Percentiles rank a stretch among this genome's conserved stretches.
Conservation (phyloP, 768 basidiomycete species). For the Hygrophorus pudorinus region DNA sequence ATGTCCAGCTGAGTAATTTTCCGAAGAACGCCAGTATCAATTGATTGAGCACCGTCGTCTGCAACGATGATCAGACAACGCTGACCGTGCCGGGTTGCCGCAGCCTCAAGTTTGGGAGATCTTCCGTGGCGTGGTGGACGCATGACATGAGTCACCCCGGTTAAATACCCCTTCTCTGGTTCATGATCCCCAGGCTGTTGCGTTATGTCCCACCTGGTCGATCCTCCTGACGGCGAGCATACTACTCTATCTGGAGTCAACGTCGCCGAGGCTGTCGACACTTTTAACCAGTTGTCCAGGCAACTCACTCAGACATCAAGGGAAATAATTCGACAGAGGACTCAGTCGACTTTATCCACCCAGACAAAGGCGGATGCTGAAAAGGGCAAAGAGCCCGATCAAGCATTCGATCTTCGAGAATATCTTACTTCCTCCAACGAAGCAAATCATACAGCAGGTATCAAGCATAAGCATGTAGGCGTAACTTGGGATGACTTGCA, state of each 20-base stretch:
- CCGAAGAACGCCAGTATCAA: too few species aligned
- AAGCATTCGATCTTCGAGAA: conserved; percentile 54
- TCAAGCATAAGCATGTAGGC: conserved; percentile 45
- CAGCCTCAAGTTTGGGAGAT: too few species aligned
- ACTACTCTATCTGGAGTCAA: conserved; percentile 23
- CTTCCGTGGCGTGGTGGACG: too few species aligned
- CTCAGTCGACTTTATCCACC: conserved; percentile 27
- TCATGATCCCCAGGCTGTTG: too few species aligned
- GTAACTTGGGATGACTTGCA: conserved; percentile 40
- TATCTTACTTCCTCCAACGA: conserved; percentile 62
- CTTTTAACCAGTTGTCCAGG: conserved; percentile 47
- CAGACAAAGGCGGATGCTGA: conserved; percentile 21
- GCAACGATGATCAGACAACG: too few species aligned
- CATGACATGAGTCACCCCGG: too few species aligned
- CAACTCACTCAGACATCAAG: conserved; percentile 20
- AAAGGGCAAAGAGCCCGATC: conserved; percentile 24
- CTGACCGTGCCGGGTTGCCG: too few species aligned
- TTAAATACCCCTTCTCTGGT: too few species aligned
- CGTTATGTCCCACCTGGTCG: too few species aligned
- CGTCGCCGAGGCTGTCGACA: conserved; percentile 37
- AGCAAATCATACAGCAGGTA: conserved; percentile 52
- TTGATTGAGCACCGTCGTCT: too few species aligned
- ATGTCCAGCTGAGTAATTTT: too few species aligned
- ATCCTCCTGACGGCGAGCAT: too few species aligned
- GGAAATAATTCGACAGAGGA: conserved; percentile 15